Percentiles rank a stretch among this genome's conserved stretches.
phyloP scores from a whole-genome alignment of 169 alveolate genomes.

The Eimeria acervulina region DNA sequence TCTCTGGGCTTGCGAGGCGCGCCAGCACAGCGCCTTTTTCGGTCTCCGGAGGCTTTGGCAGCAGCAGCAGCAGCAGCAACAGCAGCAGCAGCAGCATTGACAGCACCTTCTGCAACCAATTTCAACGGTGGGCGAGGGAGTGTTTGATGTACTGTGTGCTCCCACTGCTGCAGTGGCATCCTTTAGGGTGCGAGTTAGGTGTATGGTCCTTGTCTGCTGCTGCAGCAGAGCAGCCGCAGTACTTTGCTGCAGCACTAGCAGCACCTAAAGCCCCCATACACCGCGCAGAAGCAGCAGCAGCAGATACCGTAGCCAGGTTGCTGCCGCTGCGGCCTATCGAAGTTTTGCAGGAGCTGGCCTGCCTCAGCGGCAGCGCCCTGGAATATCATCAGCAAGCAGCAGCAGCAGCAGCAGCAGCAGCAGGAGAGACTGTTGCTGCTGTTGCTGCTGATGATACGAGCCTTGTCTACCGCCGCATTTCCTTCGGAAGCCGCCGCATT shows the following conservation, averaged over 20 bases:
- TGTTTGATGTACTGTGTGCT: slow-evolving; percentile 59
- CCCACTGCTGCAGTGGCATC: slow-evolving; percentile 71
- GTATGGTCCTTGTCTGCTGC: slow-evolving; percentile 46
- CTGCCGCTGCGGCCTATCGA: slow-evolving; percentile 60
- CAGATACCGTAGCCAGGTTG: slow-evolving; percentile 58
- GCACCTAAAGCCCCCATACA: slow-evolving; percentile 40
- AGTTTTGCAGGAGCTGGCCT: slow-evolving; percentile 70
- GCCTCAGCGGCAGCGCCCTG: slow-evolving; percentile 53
- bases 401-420: slow-evolving; percentile 22
- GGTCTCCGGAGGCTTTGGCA: neutral
- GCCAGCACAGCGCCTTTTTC: slow-evolving; percentile 4
- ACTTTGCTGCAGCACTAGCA: slow-evolving; percentile 52
- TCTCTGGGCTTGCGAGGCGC: slow-evolving; percentile 66
- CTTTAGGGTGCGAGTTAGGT: slow-evolving; percentile 53
- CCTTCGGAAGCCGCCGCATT: slow-evolving; percentile 62
- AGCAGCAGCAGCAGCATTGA: slow-evolving; percentile 63
- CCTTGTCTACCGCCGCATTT: slow-evolving; percentile 65
- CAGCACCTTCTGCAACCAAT: slow-evolving; percentile 35
- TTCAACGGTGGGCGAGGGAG: slow-evolving; percentile 66
- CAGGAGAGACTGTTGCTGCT: neutral
- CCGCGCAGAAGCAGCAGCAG: slow-evolving; percentile 73
- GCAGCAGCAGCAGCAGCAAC: slow-evolving; percentile 61
- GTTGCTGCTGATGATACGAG: slow-evolving; percentile 8
- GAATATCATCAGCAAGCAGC: slow-evolving; percentile 62
- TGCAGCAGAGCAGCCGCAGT: slow-evolving; percentile 76